Evolutionary conservation across 257 asterid species (phyloP), one percentile per base, ranked within the genome.

Genomic region (Verbena officinalis): DNA sequence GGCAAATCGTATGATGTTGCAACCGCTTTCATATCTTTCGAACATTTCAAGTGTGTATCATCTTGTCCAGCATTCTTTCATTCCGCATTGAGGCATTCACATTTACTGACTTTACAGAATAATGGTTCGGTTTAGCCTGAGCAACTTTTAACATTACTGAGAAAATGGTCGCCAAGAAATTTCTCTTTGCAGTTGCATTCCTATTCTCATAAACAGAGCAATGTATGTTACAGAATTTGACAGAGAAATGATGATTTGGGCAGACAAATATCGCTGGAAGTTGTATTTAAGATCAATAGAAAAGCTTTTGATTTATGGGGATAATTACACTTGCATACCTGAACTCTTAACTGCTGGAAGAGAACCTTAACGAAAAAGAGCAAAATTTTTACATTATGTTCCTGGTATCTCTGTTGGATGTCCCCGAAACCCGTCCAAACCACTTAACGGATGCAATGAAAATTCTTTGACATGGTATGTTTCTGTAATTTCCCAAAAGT

Each of bases 201-300:
- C 53, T 59, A 43, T 30, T 13, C n/a, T 13, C 11, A 1, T 9
- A 2, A 40, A 54, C 39, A 12, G 21, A 24, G 46, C 45, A 33
- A 7, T n/a, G 44, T 12, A 43, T 33, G 7, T 55, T 57, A 49
- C 9, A 1, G 50, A 39, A 15, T 48, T 57, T 17, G 34, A 44
- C 39, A 20, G 31, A 57, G 43, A 67, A 11, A 6, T 24, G 63
- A n/a, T 42, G 44, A 62, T 62, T 19, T 46, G 34, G 19, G 17
- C 17, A 48, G 10, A 15, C 16, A 63, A 46, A 45, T 30, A 19
- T 38, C n/a, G 4, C 14, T 22, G 23, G 3, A 9, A 6, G 20
- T 46, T 33, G 39, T 21, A 21, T 3, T 34, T 57, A 13, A 11
- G 3, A 16, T 34, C 45, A 15, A 34, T 6, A 9, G 10, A 17